Evolutionary conservation across 1,284 basidiomycete genomes (phyloP), one percentile per base, ranked within the genome.

Genomic region (Malassezia brasiliensis): DNA sequence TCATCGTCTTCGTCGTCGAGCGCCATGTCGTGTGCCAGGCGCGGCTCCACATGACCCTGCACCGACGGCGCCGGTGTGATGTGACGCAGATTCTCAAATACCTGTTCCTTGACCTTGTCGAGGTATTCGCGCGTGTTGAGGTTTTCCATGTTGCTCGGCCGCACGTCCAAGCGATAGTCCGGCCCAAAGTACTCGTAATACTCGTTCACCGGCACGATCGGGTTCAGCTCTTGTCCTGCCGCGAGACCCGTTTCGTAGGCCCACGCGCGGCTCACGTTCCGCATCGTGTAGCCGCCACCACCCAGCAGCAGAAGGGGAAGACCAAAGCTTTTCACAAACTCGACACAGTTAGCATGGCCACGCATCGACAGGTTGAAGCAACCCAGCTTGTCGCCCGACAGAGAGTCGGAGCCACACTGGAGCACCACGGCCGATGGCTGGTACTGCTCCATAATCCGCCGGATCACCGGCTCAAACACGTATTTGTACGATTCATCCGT

Each of bases 161-260:
- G 87, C 25, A 99, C 94, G 71, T 99, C 90, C n/a, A 99, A 81
- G 68, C 90, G 84, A 70, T 98, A 96, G 68, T 94, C 89, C 1
- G 94, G 94, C 0, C 94, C 94, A 76, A 96, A 98, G 77, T 98
- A 98, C 75, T 98, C 93, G 76, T 94, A 96, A 77, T 98, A 74
- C 49, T 74, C 72, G 50, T 73, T 74, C 25, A 74, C 72, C 0
- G 72, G 72, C 40, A 74, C 77, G 89, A 90, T 83, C 63, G 84
- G 80, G 44, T 85, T 86, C 7, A 98, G 81, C 74, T 96, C 89
- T 22, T 94, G 87, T 10, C 94, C 94, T 11, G 91, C 90, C 5
- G 93, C 94, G 34, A 98, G 77, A 15, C 94, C 94, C 1, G 94
- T 99, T 77, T 99, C 94, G 73, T 85, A 98, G 15, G 94, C 93